phyloP scores from a whole-genome alignment of 2,329 filamentous ascomycete genomes.

The Metarhizium sp. region DNA sequence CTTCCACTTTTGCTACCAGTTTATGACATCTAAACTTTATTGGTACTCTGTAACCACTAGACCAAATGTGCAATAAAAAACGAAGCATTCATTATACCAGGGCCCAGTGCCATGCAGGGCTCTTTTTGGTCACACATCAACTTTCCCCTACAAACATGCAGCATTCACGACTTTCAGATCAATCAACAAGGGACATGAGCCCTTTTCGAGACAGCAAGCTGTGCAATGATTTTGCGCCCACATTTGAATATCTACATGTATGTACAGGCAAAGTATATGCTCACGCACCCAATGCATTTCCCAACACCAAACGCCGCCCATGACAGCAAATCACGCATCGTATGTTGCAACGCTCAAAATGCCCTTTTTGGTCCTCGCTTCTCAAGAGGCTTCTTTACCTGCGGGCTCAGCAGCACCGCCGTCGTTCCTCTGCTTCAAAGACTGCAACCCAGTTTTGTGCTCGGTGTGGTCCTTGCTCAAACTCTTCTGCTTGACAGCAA shows the following conservation, averaged over 20 bases:
- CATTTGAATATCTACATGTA: background rate
- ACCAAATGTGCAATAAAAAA: too few species aligned
- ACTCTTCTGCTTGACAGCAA: conserved; percentile 37
- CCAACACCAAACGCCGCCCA: background rate
- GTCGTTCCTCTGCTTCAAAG: conserved; percentile 23
- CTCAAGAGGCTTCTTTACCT: conserved; percentile 6
- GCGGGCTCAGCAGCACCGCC: conserved; percentile 5
- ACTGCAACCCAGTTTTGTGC: conserved; percentile 47
- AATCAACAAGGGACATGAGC: too few species aligned
- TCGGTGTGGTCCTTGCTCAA: conserved; percentile 47
- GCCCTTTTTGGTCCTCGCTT: background rate
- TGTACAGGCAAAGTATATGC: background rate
- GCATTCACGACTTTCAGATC: background rate
- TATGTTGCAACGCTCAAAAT: background rate
- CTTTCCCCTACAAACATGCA: background rate
- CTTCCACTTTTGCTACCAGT: too few species aligned
- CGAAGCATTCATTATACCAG: too few species aligned
- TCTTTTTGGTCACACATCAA: background rate
- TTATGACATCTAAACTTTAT: too few species aligned
- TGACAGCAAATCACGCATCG: background rate
- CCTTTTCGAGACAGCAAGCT: too few species aligned
- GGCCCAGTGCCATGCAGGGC: too few species aligned
- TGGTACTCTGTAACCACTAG: too few species aligned
- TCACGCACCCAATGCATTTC: background rate
- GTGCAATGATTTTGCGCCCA: too few species aligned